Evolutionary conservation across 805 yeast genomes (phyloP).

Genomic region (Clavispora vitiphila): DNA sequence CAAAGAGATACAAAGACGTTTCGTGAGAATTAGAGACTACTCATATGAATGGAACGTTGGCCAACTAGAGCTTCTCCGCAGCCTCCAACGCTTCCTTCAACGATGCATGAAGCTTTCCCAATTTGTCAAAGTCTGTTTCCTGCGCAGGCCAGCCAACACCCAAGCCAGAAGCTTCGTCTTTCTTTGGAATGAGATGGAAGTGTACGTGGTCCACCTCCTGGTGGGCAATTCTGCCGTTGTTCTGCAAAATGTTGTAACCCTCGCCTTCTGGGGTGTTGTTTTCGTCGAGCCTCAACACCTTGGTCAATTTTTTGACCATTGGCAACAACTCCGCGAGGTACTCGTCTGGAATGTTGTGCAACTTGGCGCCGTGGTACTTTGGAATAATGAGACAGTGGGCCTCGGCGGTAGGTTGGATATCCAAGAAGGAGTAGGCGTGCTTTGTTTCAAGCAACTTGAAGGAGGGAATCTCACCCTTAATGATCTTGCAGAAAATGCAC

Average conservation of each 20-base stretch:
- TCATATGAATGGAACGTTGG: neutral
- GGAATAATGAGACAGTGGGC: constrained; percentile 92
- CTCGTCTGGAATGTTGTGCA: constrained; percentile 92
- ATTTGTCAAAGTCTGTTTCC: constrained; percentile 66
- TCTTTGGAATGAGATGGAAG: constrained; percentile 93
- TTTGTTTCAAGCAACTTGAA: constrained; percentile 87
- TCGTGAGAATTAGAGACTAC: too few species aligned
- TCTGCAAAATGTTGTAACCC: constrained; percentile 87
- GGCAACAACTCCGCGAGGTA: constrained; percentile 82
- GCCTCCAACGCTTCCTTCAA: constrained; percentile 28
- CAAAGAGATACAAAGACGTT: too few species aligned
- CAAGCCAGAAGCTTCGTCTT: constrained; percentile 66
- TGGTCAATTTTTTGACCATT: constrained; percentile 78
- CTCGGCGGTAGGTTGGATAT: constrained; percentile 85
- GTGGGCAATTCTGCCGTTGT: constrained; percentile 93
- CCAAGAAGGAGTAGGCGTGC: constrained; percentile 76
- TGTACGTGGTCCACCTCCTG: constrained; percentile 96
- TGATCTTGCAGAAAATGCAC: constrained; percentile 91
- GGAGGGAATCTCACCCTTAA: constrained; percentile 94
- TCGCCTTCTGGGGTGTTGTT: constrained; percentile 59
- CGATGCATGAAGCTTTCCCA: constrained; percentile 63
- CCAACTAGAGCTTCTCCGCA: constrained; percentile 1
- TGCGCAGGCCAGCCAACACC: constrained; percentile 94
- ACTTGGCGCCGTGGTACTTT: constrained; percentile 86
- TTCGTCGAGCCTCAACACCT: constrained; percentile 58